Percentiles rank a stretch among this genome's conserved stretches.
phyloP scores from a whole-genome alignment of 371 early-diverging fungal genomes.

The Mucor irregularis region DNA sequence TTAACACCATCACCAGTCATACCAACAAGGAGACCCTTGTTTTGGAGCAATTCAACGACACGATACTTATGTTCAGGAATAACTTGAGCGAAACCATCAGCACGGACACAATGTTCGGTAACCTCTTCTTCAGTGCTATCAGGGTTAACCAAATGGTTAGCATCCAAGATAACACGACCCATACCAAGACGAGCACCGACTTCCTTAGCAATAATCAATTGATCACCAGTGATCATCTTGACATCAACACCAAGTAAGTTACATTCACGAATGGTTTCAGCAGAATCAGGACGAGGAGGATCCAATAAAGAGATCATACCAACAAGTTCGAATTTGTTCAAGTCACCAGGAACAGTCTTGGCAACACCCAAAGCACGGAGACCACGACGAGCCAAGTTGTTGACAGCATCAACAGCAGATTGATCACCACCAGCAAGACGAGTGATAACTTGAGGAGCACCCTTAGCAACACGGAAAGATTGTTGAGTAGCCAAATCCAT shows the following conservation, averaged over 20 bases:
- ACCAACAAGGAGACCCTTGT: conserved; percentile 69
- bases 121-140: conserved; percentile 54
- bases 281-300: conserved; percentile 76
- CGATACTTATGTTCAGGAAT: conserved; percentile 74
- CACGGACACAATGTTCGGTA: conserved; percentile 65
- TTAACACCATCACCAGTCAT: conserved; percentile 90
- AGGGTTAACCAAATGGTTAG: conserved; percentile 69
- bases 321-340: conserved; percentile 58
- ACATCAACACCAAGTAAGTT: conserved; percentile 64
- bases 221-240: conserved; percentile 86
- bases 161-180: conserved; percentile 71
- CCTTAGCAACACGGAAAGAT: conserved; percentile 81
- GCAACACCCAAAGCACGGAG: conserved; percentile 87
- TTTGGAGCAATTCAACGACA: conserved; percentile 76
- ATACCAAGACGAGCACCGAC: conserved; percentile 76
- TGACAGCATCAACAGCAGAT: conserved; percentile 81
- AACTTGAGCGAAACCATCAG: conserved; percentile 86
- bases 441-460: conserved; percentile 87
- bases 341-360: conserved; percentile 66
- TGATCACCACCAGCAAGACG: conserved; percentile 77
- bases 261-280: conserved; percentile 70
- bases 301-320: conserved; percentile 89
- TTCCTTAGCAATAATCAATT: conserved; percentile 76
- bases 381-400: conserved; percentile 79
- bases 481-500: conserved; percentile 64